These are phyloP conservation scores for Cyclotella atomus DNA, from an alignment of 108 stramenopile species.

Conservation along the genomic window DNA sequence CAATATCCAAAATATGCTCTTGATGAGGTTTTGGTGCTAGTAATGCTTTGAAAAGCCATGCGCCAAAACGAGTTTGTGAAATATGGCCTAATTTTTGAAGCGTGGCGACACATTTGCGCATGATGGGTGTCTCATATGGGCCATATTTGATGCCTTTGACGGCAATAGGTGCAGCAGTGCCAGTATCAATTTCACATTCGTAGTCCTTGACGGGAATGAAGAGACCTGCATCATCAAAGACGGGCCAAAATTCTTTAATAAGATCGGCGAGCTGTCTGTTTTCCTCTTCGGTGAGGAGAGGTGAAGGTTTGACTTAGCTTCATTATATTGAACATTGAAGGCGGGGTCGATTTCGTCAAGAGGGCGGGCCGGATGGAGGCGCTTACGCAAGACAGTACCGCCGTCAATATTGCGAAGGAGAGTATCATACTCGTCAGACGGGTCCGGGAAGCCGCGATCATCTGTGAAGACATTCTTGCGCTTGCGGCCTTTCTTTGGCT, in stretches of 20 bases:
- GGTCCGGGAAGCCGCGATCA: constrained; percentile 1
- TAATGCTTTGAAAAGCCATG: constrained; percentile 8
- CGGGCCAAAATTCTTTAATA: constrained; percentile 9
- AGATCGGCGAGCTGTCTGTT: neutral
- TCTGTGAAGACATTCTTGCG: neutral
- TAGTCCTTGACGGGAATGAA: constrained; percentile 15
- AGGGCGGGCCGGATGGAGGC: neutral
- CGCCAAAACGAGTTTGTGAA: neutral
- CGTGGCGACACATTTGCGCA: constrained; percentile 1
- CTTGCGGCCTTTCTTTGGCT: neutral
- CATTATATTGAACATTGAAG: neutral
- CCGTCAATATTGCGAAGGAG: neutral
- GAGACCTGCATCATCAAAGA: constrained; percentile 7
- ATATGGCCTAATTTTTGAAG: constrained; percentile 2
- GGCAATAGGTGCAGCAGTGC: neutral
- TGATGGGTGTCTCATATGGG: constrained; percentile 8
- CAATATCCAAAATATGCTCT: constrained; percentile 3
- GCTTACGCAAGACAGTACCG: neutral
- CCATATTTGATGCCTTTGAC: constrained; percentile 10
- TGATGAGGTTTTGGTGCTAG: constrained; percentile 14
- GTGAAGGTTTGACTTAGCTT: neutral
- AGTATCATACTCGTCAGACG: neutral
- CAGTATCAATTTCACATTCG: constrained; percentile 11
- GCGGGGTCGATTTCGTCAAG: neutral
- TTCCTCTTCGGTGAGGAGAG: neutral